phyloP scores from a whole-genome alignment of 345 rosid genomes.

The Pseudoturritis turrita region DNA sequence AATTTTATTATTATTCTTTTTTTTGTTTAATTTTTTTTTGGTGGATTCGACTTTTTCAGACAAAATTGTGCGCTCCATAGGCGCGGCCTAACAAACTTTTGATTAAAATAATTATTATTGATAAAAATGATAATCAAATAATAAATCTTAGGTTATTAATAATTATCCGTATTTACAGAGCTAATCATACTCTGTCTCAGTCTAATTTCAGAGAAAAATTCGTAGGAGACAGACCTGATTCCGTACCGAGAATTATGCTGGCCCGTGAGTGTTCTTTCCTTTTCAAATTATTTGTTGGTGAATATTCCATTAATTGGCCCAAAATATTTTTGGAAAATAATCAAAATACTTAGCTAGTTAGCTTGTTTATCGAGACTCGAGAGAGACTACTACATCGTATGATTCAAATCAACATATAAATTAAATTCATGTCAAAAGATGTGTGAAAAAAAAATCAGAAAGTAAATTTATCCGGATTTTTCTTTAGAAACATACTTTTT shows the following conservation, averaged over 20 bases:
- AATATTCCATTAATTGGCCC: not conserved
- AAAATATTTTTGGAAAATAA: not conserved
- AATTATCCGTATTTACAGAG: slow-evolving; percentile 11
- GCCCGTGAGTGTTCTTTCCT: slow-evolving; percentile 1
- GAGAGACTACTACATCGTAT: too few species aligned
- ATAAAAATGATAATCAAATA: too few species aligned
- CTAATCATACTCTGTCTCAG: slow-evolving; percentile 16
- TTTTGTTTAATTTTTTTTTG: not conserved
- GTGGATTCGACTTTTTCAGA: not conserved
- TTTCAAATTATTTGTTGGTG: not conserved
- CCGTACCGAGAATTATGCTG: slow-evolving; percentile 22
- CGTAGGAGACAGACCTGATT: slow-evolving; percentile 10
- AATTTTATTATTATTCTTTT: not conserved
- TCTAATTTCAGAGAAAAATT: slow-evolving; percentile 1
- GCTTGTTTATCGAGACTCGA: too few species aligned
- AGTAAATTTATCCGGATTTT: too few species aligned
- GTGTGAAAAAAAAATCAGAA: too few species aligned
- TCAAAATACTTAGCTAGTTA: too few species aligned
- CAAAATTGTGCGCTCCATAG: slow-evolving; percentile 24
- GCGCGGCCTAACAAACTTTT: slow-evolving; percentile 24
- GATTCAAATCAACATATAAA: not conserved
- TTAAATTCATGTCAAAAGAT: too few species aligned
- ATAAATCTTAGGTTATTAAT: not conserved
- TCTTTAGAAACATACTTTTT: too few species aligned
- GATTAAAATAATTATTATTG: too few species aligned